A percentile compares a stretch with the other conserved stretches of the same genome.
These are phyloP conservation scores for Onygena corvina DNA, from an alignment of 2,329 filamentous ascomycete genomes.

Conservation along the genomic window DNA sequence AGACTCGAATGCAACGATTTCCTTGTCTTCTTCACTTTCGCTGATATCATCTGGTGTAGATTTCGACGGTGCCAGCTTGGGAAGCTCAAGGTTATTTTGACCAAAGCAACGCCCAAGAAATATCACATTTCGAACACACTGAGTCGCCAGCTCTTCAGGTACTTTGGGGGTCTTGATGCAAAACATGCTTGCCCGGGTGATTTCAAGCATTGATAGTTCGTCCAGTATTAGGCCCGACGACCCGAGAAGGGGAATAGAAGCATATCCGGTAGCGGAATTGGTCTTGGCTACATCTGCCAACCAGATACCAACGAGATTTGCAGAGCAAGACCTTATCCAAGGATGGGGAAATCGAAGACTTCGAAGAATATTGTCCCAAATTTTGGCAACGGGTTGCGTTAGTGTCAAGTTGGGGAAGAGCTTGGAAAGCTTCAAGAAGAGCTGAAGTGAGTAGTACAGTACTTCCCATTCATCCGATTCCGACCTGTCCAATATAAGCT, in stretches of 20 bases:
- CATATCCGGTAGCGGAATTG: constrained; percentile 43
- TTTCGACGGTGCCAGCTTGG: constrained; percentile 28
- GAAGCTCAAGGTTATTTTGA: constrained; percentile 42
- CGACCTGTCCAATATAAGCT: constrained; percentile 37
- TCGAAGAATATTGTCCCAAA: constrained; percentile 60
- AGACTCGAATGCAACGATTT: constrained; percentile 18
- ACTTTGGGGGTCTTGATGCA: constrained; percentile 52
- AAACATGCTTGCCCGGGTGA: constrained; percentile 46
- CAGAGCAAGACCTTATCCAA: constrained; percentile 63
- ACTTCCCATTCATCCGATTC: constrained; percentile 53
- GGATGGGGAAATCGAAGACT: constrained; percentile 61
- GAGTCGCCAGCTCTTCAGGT: constrained; percentile 62
- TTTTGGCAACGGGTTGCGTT: constrained; percentile 43
- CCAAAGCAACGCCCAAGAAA: constrained; percentile 61
- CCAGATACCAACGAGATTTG: constrained; percentile 63
- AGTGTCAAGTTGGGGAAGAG: constrained; percentile 54
- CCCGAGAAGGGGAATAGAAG: constrained; percentile 51
- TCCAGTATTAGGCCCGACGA: constrained; percentile 59
- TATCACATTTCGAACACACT: constrained; percentile 67
- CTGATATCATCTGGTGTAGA: constrained; percentile 32
- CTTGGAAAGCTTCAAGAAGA: constrained; percentile 55
- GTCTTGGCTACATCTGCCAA: constrained; percentile 64
- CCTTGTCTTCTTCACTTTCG: constrained; percentile 35
- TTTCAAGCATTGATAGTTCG: constrained; percentile 49
- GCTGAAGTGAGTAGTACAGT: constrained; percentile 59